Percentiles rank a stretch among this genome's conserved stretches.
These are phyloP conservation scores for Rickenella mellea DNA, from an alignment of 768 basidiomycete species.

Conservation along the genomic window DNA sequence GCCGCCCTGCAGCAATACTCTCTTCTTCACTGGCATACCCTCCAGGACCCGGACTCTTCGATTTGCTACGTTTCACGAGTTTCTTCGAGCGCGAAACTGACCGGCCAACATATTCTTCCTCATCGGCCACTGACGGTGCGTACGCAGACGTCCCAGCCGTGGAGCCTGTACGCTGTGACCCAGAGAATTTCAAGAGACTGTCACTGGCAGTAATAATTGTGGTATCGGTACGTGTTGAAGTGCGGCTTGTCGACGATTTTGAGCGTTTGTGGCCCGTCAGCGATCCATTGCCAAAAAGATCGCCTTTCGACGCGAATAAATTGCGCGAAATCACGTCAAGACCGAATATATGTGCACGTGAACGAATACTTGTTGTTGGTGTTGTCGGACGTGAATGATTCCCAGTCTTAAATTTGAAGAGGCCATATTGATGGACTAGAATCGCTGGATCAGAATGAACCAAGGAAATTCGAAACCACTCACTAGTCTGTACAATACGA, in stretches of 20 bases:
- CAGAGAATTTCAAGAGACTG: conserved; percentile 63
- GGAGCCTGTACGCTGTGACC: conserved; percentile 56
- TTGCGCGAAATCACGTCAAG: conserved; percentile 87
- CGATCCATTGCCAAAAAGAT: conserved; percentile 69
- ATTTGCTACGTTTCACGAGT: conserved; percentile 23
- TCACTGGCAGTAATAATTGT: conserved; percentile 65
- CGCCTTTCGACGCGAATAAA: conserved; percentile 55
- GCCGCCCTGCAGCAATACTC: not conserved
- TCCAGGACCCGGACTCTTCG: conserved; percentile 28
- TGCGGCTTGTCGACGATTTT: conserved; percentile 62
- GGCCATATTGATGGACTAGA: conserved; percentile 77
- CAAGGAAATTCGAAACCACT: conserved; percentile 17
- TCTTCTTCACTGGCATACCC: conserved; percentile 18
- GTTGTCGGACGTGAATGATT: conserved; percentile 75
- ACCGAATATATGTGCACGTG: conserved; percentile 74
- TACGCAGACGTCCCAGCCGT: conserved; percentile 42
- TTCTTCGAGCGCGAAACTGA: conserved; percentile 37
- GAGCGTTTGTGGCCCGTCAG: conserved; percentile 59
- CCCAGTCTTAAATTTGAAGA: conserved; percentile 82
- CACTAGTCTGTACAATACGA: conserved; percentile 77
- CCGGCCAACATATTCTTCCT: conserved; percentile 41
- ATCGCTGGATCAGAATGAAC: not conserved
- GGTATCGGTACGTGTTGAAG: conserved; percentile 41
- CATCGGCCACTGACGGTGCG: conserved; percentile 51
- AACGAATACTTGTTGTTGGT: conserved; percentile 67